phyloP scores from a whole-genome alignment of 306 rosid species.

The Pterocarpus macrocarpus region DNA sequence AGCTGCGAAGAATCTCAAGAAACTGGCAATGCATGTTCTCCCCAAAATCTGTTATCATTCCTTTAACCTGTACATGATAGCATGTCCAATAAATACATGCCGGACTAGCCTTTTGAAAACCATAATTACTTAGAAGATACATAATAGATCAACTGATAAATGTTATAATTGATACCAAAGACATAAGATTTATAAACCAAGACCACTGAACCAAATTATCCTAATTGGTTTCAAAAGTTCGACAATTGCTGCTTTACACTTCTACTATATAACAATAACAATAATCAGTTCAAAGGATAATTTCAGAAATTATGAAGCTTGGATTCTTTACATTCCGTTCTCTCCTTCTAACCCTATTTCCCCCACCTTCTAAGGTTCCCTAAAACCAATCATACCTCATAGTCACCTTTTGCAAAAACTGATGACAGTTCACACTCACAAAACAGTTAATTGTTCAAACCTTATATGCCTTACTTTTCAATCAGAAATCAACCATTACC shows the following conservation, averaged over 20 bases:
- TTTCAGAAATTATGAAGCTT: background rate
- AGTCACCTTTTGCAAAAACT: background rate
- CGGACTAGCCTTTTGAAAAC: constrained; percentile 16
- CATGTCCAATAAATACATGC: constrained; percentile 30
- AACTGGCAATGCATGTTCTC: constrained; percentile 97
- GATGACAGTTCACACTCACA: background rate
- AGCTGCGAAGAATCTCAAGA: constrained; percentile 95
- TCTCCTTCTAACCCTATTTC: background rate
- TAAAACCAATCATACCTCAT: background rate
- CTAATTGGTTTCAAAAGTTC: background rate
- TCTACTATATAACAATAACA: background rate
- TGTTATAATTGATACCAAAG: constrained; percentile 15
- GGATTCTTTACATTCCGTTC: constrained; percentile 7
- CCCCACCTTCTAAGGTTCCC: constrained; percentile 2
- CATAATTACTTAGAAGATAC: background rate
- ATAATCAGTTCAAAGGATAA: background rate
- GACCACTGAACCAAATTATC: background rate
- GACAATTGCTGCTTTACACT: background rate
- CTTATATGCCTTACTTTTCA: background rate
- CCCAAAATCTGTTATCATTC: constrained; percentile 92
- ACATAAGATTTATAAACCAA: constrained; percentile 6
- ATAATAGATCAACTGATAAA: constrained; percentile 16
- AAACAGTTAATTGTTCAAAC: constrained; percentile 22
- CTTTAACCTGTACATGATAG: constrained; percentile 73
- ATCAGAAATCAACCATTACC: background rate